Base-by-base conservation (phyloP, 306 rosid genomes). In the Dryas alaskensis region DNA sequence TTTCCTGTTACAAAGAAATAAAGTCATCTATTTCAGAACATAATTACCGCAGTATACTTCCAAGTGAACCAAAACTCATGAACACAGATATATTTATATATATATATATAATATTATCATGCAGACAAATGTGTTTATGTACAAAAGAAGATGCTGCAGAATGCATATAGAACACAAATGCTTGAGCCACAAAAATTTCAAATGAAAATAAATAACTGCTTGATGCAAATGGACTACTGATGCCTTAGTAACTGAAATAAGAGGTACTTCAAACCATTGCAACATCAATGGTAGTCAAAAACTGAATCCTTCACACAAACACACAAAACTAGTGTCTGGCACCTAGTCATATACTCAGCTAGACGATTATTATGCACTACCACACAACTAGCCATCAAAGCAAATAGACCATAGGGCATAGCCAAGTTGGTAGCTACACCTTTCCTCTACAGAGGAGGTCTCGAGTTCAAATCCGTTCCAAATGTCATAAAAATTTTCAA, bases 1-100 rank as follows among this genome's bases (percentile, higher is more conserved):
- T 84, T 95, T 95, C 86, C 99, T 95, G 70, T 78, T 64, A 31
- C 71, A 71, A 58, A 78, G 73, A 72, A 80, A 67, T n/a, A 5
- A 81, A 57, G 67, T 52, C 42, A 67, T 22, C 58, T 43, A 47
- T 37, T 45, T 40, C 60, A 61, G 59, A 79, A 67, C 44, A 47
- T 9, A 60, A 9, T 12, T 5, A 60, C 9, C 14, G 6, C n/a
- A 60, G 12, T 60, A 46, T 16, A 37, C 53, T 40, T 14, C 53
- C 51, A 25, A 66, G 58, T 47, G 53, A 67, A 51, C 45, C 55
- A n/a, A 67, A 48, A 48, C 50, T 27, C 57, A 48, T 50, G 50
- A 14, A 27, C 45, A 14, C 16, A 37, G 60, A 43, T 16, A 17
- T 12, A 31, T n/a, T 19, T 27, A 22, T 12, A 31, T n/a, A 37